phyloP scores from a whole-genome alignment of 1,139 yeast genomes.

The Kodamaea anthophila region DNA sequence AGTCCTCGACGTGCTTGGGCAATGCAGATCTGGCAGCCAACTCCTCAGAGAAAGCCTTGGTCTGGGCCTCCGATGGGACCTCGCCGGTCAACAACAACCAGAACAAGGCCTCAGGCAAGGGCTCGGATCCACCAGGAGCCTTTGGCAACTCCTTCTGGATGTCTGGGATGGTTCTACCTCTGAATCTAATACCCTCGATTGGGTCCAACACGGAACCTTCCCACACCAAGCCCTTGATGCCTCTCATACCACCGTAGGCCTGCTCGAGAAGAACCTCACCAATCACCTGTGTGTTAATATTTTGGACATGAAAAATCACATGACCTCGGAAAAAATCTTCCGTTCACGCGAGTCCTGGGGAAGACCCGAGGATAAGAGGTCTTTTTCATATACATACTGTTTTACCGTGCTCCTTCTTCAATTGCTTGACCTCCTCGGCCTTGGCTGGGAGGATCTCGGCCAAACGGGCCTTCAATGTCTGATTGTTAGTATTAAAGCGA shows the following conservation, averaged over 20 bases:
- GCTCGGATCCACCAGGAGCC: conserved; percentile 81
- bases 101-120: conserved; percentile 86
- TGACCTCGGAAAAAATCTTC: conserved; percentile 4
- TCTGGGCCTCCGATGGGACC: conserved; percentile 74
- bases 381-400: conserved; percentile 47
- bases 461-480: conserved; percentile 84
- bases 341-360: conserved; percentile 1
- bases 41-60: conserved; percentile 70
- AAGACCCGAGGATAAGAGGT: neutral
- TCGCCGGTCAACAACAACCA: conserved; percentile 92
- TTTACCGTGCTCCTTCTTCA: conserved; percentile 84
- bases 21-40: conserved; percentile 79
- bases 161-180: conserved; percentile 97
- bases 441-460: conserved; percentile 89
- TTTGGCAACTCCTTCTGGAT: conserved; percentile 89
- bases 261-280: conserved; percentile 94
- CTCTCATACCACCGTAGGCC: conserved; percentile 99
- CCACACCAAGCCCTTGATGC: conserved; percentile 97
- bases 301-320: conserved; percentile 2
- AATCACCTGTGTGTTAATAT: conserved; percentile 42
- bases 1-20: conserved; percentile 80
- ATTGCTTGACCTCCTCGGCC: conserved; percentile 85
- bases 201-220: conserved; percentile 99
- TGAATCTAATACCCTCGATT: conserved; percentile 95
- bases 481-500: conserved; percentile 10